A percentile compares a stretch with the other conserved stretches of the same genome.
Conservation (phyloP, 345 rosid genomes). For the Melaleuca alternifolia region DNA sequence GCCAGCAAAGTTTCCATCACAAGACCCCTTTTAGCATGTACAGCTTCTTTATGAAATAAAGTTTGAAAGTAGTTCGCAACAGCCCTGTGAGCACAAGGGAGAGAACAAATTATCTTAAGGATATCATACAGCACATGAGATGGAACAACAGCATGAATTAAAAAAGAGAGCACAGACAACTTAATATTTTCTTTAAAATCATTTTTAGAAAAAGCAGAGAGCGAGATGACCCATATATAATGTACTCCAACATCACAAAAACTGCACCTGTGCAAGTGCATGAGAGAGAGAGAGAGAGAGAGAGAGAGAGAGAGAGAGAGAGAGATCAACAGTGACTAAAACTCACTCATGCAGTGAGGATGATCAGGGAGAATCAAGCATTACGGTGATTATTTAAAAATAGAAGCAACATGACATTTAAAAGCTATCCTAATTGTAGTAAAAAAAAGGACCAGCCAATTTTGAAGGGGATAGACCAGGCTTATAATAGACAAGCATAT, state of each 20-base stretch:
- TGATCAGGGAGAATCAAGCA: not conserved
- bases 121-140: not conserved
- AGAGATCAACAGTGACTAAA: not conserved
- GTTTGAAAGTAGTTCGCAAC: conserved; percentile 87
- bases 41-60: conserved; percentile 58
- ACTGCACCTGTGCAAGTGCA: not conserved
- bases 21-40: conserved; percentile 41
- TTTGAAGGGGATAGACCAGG: not conserved
- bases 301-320: not conserved
- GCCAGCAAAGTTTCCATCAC: conserved; percentile 58
- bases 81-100: conserved; percentile 35
- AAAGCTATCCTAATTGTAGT: not conserved
- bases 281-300: not conserved
- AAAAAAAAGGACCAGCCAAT: not conserved
- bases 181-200: not conserved
- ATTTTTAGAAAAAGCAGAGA: not conserved
- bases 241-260: not conserved
- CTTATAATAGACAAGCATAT: not conserved
- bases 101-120: not conserved
- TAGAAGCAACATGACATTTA: not conserved
- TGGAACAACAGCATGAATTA: not conserved
- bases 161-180: not conserved
- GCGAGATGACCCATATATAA: not conserved
- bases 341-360: not conserved
- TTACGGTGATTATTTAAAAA: no score